A percentile compares a stretch with the other conserved stretches of the same genome.
phyloP scores from a whole-genome alignment of 345 rosid species.

The Mercurialis annua region DNA sequence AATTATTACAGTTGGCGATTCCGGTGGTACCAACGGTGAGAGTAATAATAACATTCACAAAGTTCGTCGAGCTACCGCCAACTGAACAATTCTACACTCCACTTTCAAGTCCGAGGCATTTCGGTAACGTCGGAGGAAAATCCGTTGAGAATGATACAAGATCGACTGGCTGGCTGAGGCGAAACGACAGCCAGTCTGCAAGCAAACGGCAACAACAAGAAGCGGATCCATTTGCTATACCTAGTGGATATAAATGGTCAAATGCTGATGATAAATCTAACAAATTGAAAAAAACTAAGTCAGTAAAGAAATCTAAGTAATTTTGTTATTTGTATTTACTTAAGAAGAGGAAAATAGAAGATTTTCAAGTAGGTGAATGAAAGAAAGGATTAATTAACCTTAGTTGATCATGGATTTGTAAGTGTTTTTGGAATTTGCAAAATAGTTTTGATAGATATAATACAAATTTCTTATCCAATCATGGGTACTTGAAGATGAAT shows the following conservation, averaged over 20 bases:
- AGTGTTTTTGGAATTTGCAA: constrained; percentile 3
- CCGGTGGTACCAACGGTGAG: constrained; percentile 97
- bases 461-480: neutral
- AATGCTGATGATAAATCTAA: constrained; percentile 21
- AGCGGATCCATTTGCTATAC: constrained; percentile 76
- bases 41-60: constrained; percentile 92
- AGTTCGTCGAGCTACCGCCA: constrained; percentile 76
- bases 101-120: constrained; percentile 70
- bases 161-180: constrained; percentile 52
- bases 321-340: neutral
- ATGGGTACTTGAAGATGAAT: neutral
- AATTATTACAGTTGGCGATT: constrained; percentile 68
- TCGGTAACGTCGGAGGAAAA: constrained; percentile 26
- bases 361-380: neutral
- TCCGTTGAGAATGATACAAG: constrained; percentile 43
- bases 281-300: constrained; percentile 31
- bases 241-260: constrained; percentile 75
- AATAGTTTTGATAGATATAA: neutral
- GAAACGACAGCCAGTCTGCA: constrained; percentile 43
- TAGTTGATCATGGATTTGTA: neutral
- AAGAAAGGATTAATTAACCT: neutral
- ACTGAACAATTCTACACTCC: constrained; percentile 88
- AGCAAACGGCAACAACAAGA: constrained; percentile 44
- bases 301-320: constrained; percentile 25
- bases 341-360: neutral